A percentile compares a stretch with the other conserved stretches of the same genome.
phyloP scores from a whole-genome alignment of 2,329 filamentous ascomycete genomes.

The Alternaria sp. region DNA sequence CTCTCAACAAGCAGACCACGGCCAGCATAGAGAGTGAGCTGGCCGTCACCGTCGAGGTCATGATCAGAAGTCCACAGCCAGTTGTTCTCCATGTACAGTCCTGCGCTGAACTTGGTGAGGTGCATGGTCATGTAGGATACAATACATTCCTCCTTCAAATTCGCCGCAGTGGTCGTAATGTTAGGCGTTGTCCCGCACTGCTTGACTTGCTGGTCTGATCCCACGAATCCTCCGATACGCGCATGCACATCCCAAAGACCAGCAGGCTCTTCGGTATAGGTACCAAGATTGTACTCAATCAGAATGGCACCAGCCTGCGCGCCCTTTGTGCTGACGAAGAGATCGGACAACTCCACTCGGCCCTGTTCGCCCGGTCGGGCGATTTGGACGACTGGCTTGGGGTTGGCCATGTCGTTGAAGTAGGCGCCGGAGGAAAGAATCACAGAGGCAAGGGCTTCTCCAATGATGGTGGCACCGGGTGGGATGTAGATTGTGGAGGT shows the following conservation, averaged over 20 bases:
- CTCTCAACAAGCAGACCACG: slow-evolving; percentile 78
- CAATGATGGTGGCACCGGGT: slow-evolving; percentile 79
- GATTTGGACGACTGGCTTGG: slow-evolving; percentile 71
- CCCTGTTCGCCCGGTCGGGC: slow-evolving; percentile 69
- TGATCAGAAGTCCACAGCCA: slow-evolving; percentile 90
- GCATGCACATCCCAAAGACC: slow-evolving; percentile 89
- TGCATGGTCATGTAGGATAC: slow-evolving; percentile 67
- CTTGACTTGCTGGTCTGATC: slow-evolving; percentile 77
- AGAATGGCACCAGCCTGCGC: slow-evolving; percentile 71
- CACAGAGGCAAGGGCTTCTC: slow-evolving; percentile 82
- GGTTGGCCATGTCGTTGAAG: slow-evolving; percentile 57
- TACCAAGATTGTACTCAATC: slow-evolving; percentile 74
- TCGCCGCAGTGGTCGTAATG: slow-evolving; percentile 56
- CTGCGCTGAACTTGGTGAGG: slow-evolving; percentile 61
- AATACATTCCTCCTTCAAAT: slow-evolving; percentile 68
- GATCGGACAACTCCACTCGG: slow-evolving; percentile 72
- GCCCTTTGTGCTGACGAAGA: slow-evolving; percentile 73
- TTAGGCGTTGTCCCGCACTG: slow-evolving; percentile 78
- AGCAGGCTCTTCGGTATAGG: slow-evolving; percentile 63
- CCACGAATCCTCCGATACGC: slow-evolving; percentile 79
- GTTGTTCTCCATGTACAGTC: slow-evolving; percentile 81
- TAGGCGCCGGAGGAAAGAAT: slow-evolving; percentile 75
- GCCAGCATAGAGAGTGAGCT: slow-evolving; percentile 86
- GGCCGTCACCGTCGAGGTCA: slow-evolving; percentile 74
- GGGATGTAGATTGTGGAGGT: slow-evolving; percentile 62